phyloP scores from a whole-genome alignment of 2,329 filamentous ascomycete species.

The Alternaria novae-zelandiae region DNA sequence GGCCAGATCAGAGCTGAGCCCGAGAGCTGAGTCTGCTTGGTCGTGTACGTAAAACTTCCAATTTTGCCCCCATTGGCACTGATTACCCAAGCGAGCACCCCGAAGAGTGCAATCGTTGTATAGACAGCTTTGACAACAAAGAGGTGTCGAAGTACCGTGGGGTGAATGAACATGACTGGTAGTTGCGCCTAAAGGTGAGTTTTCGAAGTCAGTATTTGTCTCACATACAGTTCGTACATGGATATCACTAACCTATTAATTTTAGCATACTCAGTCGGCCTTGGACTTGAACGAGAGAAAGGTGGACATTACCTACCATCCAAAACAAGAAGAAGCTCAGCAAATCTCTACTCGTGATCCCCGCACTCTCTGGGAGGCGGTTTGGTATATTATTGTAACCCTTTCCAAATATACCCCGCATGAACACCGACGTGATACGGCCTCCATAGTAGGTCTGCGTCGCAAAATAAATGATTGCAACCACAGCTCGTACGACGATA shows the following conservation, averaged over 20 bases:
- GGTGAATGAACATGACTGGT: conserved; percentile 36
- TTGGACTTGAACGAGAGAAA: not conserved
- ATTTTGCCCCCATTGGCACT: conserved; percentile 32
- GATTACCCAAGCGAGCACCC: conserved; percentile 24
- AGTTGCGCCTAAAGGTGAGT: conserved; percentile 21
- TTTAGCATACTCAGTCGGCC: not conserved
- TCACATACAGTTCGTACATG: not conserved
- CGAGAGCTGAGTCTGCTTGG: conserved; percentile 19
- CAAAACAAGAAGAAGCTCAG: conserved; percentile 32
- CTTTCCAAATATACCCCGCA: conserved; percentile 26
- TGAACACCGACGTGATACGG: conserved; percentile 27
- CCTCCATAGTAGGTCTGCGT: conserved; percentile 28
- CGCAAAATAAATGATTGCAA: conserved; percentile 28
- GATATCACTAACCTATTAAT: not conserved
- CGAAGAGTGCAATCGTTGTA: conserved; percentile 21
- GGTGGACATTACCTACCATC: conserved; percentile 10
- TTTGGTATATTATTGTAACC: conserved; percentile 49
- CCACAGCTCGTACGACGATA: conserved; percentile 23
- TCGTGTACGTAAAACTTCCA: conserved; percentile 26
- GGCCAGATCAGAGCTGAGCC: conserved; percentile 26
- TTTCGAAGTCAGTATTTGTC: not conserved
- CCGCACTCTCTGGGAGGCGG: conserved; percentile 52
- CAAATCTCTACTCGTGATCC: conserved; percentile 41
- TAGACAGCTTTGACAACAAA: conserved; percentile 28
- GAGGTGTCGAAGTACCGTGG: conserved; percentile 28